Percentiles rank a stretch among this genome's conserved stretches.
Evolutionary conservation across 345 rosid species (phyloP).

Genomic region (Durio zibethinus): DNA sequence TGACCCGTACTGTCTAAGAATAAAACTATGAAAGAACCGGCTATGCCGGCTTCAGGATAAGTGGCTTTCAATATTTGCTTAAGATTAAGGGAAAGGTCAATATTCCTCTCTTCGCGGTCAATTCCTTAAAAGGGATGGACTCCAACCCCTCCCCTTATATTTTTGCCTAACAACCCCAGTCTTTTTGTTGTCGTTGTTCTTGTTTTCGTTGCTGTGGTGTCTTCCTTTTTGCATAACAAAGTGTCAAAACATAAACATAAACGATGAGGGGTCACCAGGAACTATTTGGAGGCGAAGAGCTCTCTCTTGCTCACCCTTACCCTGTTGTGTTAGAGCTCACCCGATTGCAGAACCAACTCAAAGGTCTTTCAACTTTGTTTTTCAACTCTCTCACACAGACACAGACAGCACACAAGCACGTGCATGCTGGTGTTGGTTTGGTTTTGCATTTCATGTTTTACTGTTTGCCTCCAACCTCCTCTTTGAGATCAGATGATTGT

Average conservation of each 20-base stretch:
- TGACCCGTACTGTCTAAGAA: constrained; percentile 31
- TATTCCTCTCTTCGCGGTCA: constrained; percentile 47
- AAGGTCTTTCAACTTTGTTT: constrained; percentile 37
- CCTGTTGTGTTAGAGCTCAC: constrained; percentile 71
- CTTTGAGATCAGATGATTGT: background rate
- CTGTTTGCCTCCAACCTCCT: background rate
- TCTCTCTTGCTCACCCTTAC: constrained; percentile 37
- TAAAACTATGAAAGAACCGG: constrained; percentile 35
- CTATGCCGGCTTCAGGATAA: constrained; percentile 47
- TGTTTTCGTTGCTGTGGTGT: constrained; percentile 11
- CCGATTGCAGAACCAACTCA: constrained; percentile 61
- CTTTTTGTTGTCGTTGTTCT: background rate
- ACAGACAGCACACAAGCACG: background rate
- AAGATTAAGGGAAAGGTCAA: constrained; percentile 50
- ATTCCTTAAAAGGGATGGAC: constrained; percentile 55
- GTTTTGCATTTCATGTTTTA: background rate
- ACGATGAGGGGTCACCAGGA: constrained; percentile 43
- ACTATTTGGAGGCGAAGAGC: constrained; percentile 35
- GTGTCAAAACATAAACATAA: constrained; percentile 15
- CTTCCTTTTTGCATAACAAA: constrained; percentile 9
- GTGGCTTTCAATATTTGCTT: constrained; percentile 55
- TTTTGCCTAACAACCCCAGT: constrained; percentile 10
- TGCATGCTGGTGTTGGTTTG: background rate
- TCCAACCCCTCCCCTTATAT: constrained; percentile 24
- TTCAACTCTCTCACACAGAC: background rate